Percentiles rank a stretch among this genome's conserved stretches.
phyloP scores from a whole-genome alignment of 768 basidiomycete genomes.

The Tulasnella sp. region DNA sequence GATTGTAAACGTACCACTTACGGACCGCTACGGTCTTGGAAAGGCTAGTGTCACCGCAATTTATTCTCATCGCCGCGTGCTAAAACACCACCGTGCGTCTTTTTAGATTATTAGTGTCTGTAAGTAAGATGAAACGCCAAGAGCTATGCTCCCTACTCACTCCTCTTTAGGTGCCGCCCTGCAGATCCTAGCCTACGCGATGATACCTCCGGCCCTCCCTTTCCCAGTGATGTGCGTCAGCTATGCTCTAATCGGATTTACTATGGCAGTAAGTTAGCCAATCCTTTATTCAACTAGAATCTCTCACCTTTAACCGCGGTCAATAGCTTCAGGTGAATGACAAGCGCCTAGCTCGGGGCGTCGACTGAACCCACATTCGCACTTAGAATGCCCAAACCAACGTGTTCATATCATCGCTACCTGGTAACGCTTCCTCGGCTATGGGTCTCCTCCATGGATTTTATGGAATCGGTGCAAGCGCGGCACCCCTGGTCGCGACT shows the following conservation, averaged over 20 bases:
- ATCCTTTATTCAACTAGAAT: neutral
- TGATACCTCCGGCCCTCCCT: slow-evolving; percentile 14
- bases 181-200: slow-evolving; percentile 18
- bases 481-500: slow-evolving; percentile 74
- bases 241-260: slow-evolving; percentile 51
- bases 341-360: no score
- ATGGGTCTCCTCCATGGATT: slow-evolving; percentile 51
- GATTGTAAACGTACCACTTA: slow-evolving; percentile 20
- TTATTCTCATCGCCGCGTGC: no score
- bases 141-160: neutral
- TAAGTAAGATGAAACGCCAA: neutral
- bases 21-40: slow-evolving; percentile 26
- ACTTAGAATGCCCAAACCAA: slow-evolving; percentile 55
- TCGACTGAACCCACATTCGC: neutral
- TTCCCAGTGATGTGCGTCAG: slow-evolving; percentile 46
- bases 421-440: slow-evolving; percentile 47
- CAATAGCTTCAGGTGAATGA: slow-evolving; percentile 21
- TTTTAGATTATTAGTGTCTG: slow-evolving; percentile 7
- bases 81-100: neutral
- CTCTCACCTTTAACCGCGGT: neutral
- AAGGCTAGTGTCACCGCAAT: neutral
- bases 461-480: slow-evolving; percentile 45
- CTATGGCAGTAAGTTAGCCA: slow-evolving; percentile 37
- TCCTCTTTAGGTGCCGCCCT: slow-evolving; percentile 2
- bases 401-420: slow-evolving; percentile 50